phyloP scores from a whole-genome alignment of 371 early-diverging fungal genomes.

The Lichtheimia ramosa region DNA sequence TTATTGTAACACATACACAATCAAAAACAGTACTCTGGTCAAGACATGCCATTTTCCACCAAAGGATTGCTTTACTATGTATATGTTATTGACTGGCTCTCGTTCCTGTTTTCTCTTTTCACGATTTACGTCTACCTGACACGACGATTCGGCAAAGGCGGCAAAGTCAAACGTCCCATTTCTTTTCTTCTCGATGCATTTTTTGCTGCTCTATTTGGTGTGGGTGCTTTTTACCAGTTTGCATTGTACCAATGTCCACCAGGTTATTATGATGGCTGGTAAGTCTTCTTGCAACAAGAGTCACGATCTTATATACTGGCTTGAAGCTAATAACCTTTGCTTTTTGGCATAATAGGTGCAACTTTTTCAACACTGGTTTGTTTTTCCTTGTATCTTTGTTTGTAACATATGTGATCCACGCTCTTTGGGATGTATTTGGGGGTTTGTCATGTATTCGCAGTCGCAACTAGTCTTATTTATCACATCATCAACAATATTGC shows the following conservation, averaged over 20 bases:
- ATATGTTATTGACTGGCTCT: constrained; percentile 22
- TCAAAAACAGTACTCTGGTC: constrained; percentile 5
- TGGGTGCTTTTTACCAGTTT: constrained; percentile 30
- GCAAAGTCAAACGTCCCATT: constrained; percentile 28
- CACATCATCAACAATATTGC: too few species aligned
- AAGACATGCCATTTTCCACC: constrained; percentile 8
- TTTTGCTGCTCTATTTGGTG: constrained; percentile 33
- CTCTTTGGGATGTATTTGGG: constrained; percentile 35
- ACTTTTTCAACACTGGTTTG: constrained; percentile 36
- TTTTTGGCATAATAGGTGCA: constrained; percentile 27
- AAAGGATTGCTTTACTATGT: constrained; percentile 24
- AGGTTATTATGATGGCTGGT: constrained; percentile 33
- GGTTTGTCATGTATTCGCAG: constrained; percentile 19
- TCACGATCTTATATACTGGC: too few species aligned
- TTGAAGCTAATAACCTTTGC: too few species aligned
- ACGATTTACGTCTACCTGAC: constrained; percentile 31
- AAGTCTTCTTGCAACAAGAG: too few species aligned
- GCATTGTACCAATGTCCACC: constrained; percentile 32
- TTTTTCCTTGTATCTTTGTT: constrained; percentile 30
- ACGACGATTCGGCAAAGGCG: constrained; percentile 23
- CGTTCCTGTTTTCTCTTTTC: constrained; percentile 27
- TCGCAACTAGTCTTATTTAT: too few species aligned
- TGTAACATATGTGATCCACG: constrained; percentile 16
- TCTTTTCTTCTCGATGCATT: constrained; percentile 19
- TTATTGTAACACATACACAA: too few species aligned